Conservation (phyloP, 345 rosid genomes). For the Angophora floribunda region DNA sequence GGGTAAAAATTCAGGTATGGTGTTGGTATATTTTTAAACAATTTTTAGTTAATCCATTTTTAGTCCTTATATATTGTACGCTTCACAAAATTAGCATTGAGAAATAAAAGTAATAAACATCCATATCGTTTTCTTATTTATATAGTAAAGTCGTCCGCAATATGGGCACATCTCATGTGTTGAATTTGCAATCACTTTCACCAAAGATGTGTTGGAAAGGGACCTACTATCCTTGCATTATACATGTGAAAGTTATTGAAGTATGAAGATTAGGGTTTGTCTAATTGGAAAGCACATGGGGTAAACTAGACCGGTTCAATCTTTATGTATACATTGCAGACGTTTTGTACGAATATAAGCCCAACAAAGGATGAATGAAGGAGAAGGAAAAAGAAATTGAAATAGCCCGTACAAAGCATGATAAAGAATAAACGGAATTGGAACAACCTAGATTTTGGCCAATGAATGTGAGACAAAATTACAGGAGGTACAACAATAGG, state of each 20-base stretch:
- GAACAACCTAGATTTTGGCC: not conserved
- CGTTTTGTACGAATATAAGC: not conserved
- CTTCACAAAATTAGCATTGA: not conserved
- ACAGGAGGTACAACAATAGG: not conserved
- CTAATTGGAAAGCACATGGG: not conserved
- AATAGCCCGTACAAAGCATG: not conserved
- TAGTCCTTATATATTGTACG: not conserved
- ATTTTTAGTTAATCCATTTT: not conserved
- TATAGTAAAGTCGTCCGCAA: not conserved
- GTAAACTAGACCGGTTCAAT: not conserved
- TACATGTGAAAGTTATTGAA: not conserved
- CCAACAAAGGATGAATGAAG: not conserved
- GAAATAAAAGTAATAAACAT: not conserved
- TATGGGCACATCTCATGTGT: not conserved
- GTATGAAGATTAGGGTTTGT: not conserved
- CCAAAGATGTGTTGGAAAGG: not conserved
- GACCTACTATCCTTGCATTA: not conserved
- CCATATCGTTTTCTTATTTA: not conserved
- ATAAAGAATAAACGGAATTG: not conserved
- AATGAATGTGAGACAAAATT: not conserved
- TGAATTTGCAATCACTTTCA: not conserved
- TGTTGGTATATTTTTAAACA: not conserved
- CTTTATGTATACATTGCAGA: not conserved
- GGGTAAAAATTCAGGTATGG: not conserved
- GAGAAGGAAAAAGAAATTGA: too few relatives aligned